Evolutionary conservation across 345 rosid species (phyloP).

Genomic region (Syzygium grande): DNA sequence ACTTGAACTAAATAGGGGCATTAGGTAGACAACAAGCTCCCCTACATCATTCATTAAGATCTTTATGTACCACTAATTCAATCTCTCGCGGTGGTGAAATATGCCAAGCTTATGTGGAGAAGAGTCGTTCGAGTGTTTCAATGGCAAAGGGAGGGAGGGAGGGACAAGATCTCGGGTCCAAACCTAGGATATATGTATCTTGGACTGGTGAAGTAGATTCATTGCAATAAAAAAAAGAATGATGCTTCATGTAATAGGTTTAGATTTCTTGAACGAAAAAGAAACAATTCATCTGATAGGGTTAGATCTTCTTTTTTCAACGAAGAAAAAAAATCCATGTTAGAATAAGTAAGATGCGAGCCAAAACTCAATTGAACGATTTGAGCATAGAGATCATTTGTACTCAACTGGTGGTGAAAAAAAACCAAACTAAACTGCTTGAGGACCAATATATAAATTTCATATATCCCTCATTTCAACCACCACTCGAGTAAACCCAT

Average conservation of each 20-base stretch:
- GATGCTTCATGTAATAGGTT: not conserved
- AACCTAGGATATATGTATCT: not conserved
- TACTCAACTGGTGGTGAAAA: not conserved
- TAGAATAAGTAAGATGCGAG: not conserved
- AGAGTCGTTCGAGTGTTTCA: not conserved
- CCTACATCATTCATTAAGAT: not conserved
- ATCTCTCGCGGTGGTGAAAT: not conserved
- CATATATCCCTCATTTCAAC: not conserved
- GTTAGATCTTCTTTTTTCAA: not conserved
- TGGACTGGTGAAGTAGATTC: not conserved
- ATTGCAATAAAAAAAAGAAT: not conserved
- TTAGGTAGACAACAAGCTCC: not conserved
- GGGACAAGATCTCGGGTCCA: not conserved
- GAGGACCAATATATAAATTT: not conserved
- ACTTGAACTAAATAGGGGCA: not conserved
- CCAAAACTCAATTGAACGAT: not conserved
- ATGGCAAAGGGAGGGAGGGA: not conserved
- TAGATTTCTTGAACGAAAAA: not conserved
- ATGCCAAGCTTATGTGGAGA: not conserved
- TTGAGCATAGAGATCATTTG: not conserved
- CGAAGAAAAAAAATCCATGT: not conserved
- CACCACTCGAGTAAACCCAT: not conserved
- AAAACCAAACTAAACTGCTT: not conserved
- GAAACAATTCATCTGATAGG: not conserved
- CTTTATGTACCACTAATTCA: not conserved